Evolutionary conservation across 352 stramenopile species (phyloP).

Genomic region (Pythium periplocum): DNA sequence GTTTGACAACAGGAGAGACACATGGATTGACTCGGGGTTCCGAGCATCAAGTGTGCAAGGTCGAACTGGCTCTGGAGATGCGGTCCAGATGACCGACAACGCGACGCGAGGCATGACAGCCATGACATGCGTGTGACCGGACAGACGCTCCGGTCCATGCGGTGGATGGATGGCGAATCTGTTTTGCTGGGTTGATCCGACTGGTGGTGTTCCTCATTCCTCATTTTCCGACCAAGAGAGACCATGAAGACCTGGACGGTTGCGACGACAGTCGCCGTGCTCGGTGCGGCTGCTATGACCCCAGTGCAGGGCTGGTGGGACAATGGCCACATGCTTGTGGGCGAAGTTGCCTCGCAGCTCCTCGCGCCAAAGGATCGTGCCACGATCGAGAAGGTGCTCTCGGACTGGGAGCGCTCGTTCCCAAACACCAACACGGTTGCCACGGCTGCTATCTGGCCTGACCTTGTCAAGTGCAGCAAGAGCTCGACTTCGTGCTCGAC

Average conservation of each 20-base stretch:
- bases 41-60: too few species aligned
- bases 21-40: too few species aligned
- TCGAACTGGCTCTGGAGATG: too few species aligned
- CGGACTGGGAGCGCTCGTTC: constrained; percentile 20
- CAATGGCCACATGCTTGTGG: constrained; percentile 30
- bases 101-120: too few species aligned
- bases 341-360: constrained; percentile 23
- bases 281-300: constrained; percentile 6
- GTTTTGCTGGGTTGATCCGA: too few species aligned
- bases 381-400: constrained; percentile 20
- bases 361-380: constrained; percentile 18
- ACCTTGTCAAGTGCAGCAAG: constrained; percentile 29
- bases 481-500: constrained; percentile 12
- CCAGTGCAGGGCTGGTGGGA: constrained; percentile 25
- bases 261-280: constrained; percentile 8
- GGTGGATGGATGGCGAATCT: too few species aligned
- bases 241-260: constrained; percentile 3
- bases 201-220: constrained; percentile 3
- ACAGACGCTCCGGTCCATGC: too few species aligned
- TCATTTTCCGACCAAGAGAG: constrained; percentile 7
- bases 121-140: too few species aligned
- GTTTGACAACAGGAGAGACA: too few species aligned
- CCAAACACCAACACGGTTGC: constrained; percentile 24
- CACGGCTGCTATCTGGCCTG: constrained; percentile 29
- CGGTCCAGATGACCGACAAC: too few species aligned